phyloP scores from a whole-genome alignment of 2,329 filamentous ascomycete genomes.

The Penicillium digitatum region DNA sequence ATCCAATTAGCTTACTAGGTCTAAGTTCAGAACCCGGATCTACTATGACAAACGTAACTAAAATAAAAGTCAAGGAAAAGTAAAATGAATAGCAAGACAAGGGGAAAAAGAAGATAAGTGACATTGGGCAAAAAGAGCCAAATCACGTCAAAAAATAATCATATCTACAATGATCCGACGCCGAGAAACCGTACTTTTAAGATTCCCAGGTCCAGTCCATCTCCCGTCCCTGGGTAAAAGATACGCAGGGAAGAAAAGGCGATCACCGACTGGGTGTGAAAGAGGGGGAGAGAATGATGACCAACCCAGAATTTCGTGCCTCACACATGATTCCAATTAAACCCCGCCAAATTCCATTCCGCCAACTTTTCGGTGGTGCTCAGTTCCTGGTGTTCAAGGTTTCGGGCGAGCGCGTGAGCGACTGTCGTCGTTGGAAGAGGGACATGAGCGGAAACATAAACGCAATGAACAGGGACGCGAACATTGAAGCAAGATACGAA shows the following conservation, averaged over 20 bases:
- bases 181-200: slow-evolving; percentile 25
- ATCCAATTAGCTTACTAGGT: background rate
- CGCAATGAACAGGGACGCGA: slow-evolving; percentile 2
- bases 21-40: background rate
- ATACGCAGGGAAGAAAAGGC: slow-evolving; percentile 3
- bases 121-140: slow-evolving; percentile 18
- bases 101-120: slow-evolving; percentile 8
- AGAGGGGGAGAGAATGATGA: slow-evolving; percentile 1
- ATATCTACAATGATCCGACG: slow-evolving; percentile 28
- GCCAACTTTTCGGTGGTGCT: background rate
- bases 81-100: background rate
- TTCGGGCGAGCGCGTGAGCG: background rate
- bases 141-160: slow-evolving; percentile 19
- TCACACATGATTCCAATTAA: background rate
- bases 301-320: background rate
- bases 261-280: slow-evolving; percentile 11
- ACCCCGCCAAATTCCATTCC: background rate
- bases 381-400: background rate
- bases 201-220: slow-evolving; percentile 11
- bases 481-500: slow-evolving; percentile 31
- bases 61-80: background rate
- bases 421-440: background rate
- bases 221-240: background rate
- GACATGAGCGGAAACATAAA: slow-evolving; percentile 1
- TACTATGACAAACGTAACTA: background rate